Percentiles rank a stretch among this genome's conserved stretches.
These are phyloP conservation scores for Cystofilobasidium capitatum DNA, from an alignment of 768 basidiomycete species.

Conservation along the genomic window DNA sequence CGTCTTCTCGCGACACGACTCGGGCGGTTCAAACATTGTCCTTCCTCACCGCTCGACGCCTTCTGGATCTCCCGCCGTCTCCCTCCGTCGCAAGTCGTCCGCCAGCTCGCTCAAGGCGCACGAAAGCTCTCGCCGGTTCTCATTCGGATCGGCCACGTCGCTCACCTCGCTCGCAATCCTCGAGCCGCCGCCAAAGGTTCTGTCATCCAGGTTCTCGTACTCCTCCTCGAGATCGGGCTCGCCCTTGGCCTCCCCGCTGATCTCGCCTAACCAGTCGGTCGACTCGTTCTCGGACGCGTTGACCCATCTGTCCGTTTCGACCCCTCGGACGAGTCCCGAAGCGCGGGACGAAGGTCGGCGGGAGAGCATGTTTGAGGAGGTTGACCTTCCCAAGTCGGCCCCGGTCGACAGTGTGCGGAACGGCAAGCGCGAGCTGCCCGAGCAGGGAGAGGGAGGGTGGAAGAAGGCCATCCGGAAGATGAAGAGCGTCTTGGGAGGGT, in stretches of 20 bases:
- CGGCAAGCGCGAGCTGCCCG: not conserved
- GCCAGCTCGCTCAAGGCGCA: not conserved
- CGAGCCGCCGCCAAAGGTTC: not conserved
- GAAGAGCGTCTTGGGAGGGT: not conserved
- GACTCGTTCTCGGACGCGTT: constrained; percentile 7
- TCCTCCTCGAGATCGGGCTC: not conserved
- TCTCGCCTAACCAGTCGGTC: not conserved
- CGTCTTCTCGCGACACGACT: constrained; percentile 1
- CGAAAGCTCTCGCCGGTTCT: not conserved
- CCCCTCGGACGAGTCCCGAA: not conserved
- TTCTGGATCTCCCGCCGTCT: not conserved
- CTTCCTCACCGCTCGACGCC: not conserved
- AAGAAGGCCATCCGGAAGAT: not conserved
- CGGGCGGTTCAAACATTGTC: not conserved
- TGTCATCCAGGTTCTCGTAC: not conserved
- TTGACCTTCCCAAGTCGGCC: not conserved
- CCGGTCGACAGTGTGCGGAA: not conserved
- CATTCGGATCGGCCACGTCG: not conserved
- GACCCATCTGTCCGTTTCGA: not conserved
- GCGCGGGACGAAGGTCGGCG: not conserved
- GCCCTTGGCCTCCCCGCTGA: not conserved
- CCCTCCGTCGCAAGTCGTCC: not conserved
- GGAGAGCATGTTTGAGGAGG: not conserved
- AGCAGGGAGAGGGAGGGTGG: not conserved
- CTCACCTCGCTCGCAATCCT: not conserved